Evolutionary conservation across 805 yeast genomes (phyloP), one percentile per base, ranked within the genome.

Genomic region (Tetrapisispora pingtungensis): DNA sequence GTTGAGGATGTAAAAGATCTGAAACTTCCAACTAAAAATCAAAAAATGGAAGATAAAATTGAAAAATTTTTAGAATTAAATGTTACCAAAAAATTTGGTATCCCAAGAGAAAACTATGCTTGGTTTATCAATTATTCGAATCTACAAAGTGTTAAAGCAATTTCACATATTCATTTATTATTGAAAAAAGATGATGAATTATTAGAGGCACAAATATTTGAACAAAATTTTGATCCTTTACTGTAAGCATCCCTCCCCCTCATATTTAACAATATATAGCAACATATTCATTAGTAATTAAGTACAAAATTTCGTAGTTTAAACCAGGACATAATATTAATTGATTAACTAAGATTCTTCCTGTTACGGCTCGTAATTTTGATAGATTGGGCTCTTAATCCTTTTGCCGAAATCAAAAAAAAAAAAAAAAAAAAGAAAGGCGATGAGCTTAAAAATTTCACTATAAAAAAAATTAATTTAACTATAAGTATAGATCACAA

Each of bases 111-210:
- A 4, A 62, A 74, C 33, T 53, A 74, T 36, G 57, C 69, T 1
- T 83, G 90, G 90, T 84, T 83, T 60, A 72, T 82, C 51, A 84
- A 84, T 57, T 82, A 84, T 76, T 73, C 80, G 7, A 69, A 73
- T 7, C 59, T 84, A 34, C 93, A 84, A 57, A 80, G 87, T 57
- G 80, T 84, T 6, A 72, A 68, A 50, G 69, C 75, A 27, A 66
- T 83, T 31, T 80, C 87, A 20, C 93, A 83, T 56, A 64, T 82
- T n/a, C 93, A 83, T 60, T 74, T 82, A 2, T 54, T 83, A 26
- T 50, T 83, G 12, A 71, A 65, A 36, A 38, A 43, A 19, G 45
- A 49, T 12, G 45, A 42, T 20, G 40, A 45, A 35, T 27, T 35
- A 8, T 7, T 38, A 10, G 41, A 22, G 20, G 42, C 35, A 19